phyloP scores from a whole-genome alignment of 1,139 yeast species.

The Yamadazyma jaroonii region DNA sequence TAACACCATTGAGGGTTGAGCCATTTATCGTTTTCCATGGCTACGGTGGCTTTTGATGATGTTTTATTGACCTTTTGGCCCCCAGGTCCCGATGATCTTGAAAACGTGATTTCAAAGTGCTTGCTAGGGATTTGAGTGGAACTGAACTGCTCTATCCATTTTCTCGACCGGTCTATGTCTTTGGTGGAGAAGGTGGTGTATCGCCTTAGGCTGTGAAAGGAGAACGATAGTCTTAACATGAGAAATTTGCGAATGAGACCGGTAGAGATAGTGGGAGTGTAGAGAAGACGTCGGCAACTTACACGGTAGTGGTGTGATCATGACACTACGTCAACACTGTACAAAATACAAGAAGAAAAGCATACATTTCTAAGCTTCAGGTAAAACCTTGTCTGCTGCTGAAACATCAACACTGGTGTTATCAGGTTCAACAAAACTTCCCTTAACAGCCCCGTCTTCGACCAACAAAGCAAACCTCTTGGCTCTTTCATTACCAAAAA shows the following conservation, averaged over 20 bases:
- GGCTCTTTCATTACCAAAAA: conserved; percentile 74
- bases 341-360: too few relatives aligned
- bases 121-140: conserved; percentile 44
- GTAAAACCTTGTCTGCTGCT: conserved; percentile 38
- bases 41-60: conserved; percentile 73
- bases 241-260: too few relatives aligned
- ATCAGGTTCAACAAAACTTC: conserved; percentile 78
- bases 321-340: too few relatives aligned
- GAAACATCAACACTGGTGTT: conserved; percentile 63
- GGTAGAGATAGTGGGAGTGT: too few relatives aligned
- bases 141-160: conserved; percentile 44
- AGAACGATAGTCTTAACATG: too few relatives aligned
- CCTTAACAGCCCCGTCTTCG: conserved; percentile 66
- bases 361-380: background rate
- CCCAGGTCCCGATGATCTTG: conserved; percentile 89
- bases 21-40: conserved; percentile 49
- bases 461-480: conserved; percentile 76
- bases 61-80: conserved; percentile 93
- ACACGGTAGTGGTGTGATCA: too few relatives aligned
- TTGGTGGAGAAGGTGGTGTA: conserved; percentile 5
- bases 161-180: conserved; percentile 33
- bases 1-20: conserved; percentile 34
- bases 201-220: too few relatives aligned
- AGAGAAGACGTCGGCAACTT: too few relatives aligned
- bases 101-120: conserved; percentile 52